Base-by-base conservation (phyloP, 108 stramenopile species). In the Seminavis robusta region DNA sequence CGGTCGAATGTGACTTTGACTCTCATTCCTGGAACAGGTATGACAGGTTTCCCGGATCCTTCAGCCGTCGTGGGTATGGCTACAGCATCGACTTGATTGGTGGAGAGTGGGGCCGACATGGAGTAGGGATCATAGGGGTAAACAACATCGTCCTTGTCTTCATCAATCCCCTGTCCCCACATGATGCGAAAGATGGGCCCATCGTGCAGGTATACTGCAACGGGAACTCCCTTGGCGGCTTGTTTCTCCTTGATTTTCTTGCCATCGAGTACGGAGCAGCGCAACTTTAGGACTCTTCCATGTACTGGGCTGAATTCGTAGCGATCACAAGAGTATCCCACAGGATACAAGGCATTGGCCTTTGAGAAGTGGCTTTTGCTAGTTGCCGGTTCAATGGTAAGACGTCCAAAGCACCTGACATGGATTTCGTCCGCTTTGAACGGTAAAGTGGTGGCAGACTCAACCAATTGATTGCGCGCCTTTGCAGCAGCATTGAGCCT, bases 81-180 rank as follows among this genome's bases (percentile, higher is more conserved):
- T 6, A 32, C 31, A 3, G 30, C 4, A 24, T 24, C 9, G 16
- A 21, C 9, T 7, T n/a, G 38, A 53, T 47, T 45, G 59, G n/a
- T 27, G 56, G 29, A 5, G 47, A 43, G 19, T 50, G 34, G 25
- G 77, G 63, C 16, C 32, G 71, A 62, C 28, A 65, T 27, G n/a
- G n/a, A n/a, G 19, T 77, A 70, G 15, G 81, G 73, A 66, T 85
- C 79, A 52, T 77, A 91, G 3, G 79, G 70, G 27, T 60, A 67
- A 43, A 79, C 71, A 16, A 67, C 48, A 23, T 47, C 45, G 19
- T 76, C 60, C 37, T 62, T 59, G 52, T 69, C 67, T 33, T 84
- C 84, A 17, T 92, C 86, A n/a, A 92, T 72, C 1, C 90, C 90
- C 34, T 71, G 80, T 40, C 90, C 90, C 84, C 84, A 92, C 64